Evolutionary conservation across 371 early-diverging fungal species (phyloP).

Genomic region (Parasitella parasitica): DNA sequence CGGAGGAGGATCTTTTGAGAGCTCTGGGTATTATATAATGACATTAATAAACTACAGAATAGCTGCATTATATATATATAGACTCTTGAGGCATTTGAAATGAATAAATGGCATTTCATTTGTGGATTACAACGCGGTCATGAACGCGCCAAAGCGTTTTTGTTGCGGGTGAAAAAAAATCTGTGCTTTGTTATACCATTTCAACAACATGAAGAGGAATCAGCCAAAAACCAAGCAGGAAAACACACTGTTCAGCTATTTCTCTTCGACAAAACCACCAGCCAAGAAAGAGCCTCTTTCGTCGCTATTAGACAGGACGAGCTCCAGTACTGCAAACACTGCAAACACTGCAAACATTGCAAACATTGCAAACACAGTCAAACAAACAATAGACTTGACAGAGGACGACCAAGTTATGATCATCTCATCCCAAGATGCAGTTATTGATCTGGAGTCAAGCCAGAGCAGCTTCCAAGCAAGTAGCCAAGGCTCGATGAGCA

Average conservation of each 20-base stretch:
- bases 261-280: constrained; percentile 8
- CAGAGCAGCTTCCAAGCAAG: neutral
- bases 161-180: neutral
- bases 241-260: constrained; percentile 20
- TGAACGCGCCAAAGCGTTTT: neutral
- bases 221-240: neutral
- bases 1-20: no score
- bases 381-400: constrained; percentile 11
- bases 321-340: neutral
- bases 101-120: no score
- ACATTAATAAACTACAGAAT: no score
- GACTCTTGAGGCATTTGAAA: no score
- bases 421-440: neutral
- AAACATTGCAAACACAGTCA: neutral
- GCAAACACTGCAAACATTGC: neutral
- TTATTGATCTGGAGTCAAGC: neutral
- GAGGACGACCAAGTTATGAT: neutral
- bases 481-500: neutral
- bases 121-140: neutral
- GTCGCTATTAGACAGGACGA: constrained; percentile 1
- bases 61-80: no score
- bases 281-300: constrained; percentile 6
- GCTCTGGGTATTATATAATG: no score
- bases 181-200: neutral
- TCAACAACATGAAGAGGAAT: constrained; percentile 3